A percentile compares a stretch with the other conserved stretches of the same genome.
These are phyloP conservation scores for Saccharomycopsis microspora DNA, from an alignment of 805 yeast species.

Conservation along the genomic window DNA sequence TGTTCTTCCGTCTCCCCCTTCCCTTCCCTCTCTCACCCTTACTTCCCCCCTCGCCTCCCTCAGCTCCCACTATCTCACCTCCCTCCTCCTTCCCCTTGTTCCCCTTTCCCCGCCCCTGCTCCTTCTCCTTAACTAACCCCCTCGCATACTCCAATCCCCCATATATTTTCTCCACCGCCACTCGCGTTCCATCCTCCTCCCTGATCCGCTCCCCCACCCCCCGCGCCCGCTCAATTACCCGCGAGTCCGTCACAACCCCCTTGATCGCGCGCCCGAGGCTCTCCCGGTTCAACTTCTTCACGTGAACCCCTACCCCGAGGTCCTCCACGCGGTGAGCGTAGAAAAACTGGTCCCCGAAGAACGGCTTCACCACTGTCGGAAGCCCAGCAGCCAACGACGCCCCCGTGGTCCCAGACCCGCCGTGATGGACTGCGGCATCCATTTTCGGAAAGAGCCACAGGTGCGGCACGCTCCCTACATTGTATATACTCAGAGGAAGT, in stretches of 20 bases:
- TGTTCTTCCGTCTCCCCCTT: too few species aligned
- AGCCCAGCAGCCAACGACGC: slow-evolving; percentile 78
- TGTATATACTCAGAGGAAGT: slow-evolving; percentile 58
- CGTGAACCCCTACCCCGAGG: slow-evolving; percentile 68
- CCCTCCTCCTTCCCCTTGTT: not conserved
- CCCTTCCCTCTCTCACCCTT: too few species aligned
- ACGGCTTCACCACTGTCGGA: slow-evolving; percentile 88
- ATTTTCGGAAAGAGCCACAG: slow-evolving; percentile 87
- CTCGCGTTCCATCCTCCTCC: slow-evolving; percentile 69
- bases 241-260: slow-evolving; percentile 53
- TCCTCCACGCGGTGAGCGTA: slow-evolving; percentile 84
- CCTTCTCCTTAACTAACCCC: slow-evolving; percentile 24
- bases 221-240: slow-evolving; percentile 58
- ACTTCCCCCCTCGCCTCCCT: too few species aligned
- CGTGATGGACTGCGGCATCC: slow-evolving; percentile 95
- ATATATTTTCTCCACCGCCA: slow-evolving; percentile 72
- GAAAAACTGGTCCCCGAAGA: slow-evolving; percentile 93
- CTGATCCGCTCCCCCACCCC: slow-evolving; percentile 50
- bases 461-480: slow-evolving; percentile 72
- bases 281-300: slow-evolving; percentile 56
- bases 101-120: not conserved
- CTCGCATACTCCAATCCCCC: slow-evolving; percentile 68
- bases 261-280: slow-evolving; percentile 57
- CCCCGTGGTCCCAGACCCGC: slow-evolving; percentile 96
- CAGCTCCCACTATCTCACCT: not conserved